These are phyloP conservation scores for Cyclocybe aegerita DNA, from an alignment of 768 basidiomycete species.

Conservation along the genomic window DNA sequence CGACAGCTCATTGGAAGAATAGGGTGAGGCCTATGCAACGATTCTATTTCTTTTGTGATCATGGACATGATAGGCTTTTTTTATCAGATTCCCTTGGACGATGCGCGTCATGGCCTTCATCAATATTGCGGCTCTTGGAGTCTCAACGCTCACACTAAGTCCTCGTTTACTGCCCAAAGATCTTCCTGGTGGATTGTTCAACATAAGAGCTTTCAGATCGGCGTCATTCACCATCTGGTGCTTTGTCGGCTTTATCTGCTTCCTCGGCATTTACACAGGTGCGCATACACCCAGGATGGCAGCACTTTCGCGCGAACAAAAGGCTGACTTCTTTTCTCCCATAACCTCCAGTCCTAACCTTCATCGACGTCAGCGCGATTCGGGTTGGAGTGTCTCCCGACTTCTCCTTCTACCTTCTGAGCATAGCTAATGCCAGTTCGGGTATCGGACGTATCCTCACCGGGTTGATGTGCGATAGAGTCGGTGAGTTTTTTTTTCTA, in stretches of 20 bases:
- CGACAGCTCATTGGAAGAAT: conserved; percentile 51
- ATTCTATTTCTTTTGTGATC: not conserved
- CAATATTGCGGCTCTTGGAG: conserved; percentile 46
- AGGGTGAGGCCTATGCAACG: conserved; percentile 28
- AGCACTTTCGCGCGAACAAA: conserved; percentile 9
- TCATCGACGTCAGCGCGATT: conserved; percentile 58
- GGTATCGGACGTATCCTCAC: conserved; percentile 57
- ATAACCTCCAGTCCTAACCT: conserved; percentile 52
- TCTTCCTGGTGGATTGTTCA: conserved; percentile 57
- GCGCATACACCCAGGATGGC: not conserved
- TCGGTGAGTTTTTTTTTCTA: conserved; percentile 37
- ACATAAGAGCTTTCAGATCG: conserved; percentile 49
- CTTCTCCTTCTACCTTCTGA: conserved; percentile 63
- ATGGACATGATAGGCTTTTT: not conserved
- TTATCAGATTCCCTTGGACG: conserved; percentile 69
- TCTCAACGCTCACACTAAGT: conserved; percentile 52
- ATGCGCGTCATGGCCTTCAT: conserved; percentile 71
- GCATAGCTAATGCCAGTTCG: conserved; percentile 68
- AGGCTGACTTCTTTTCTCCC: not conserved
- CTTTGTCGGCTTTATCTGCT: conserved; percentile 50
- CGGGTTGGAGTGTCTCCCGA: conserved; percentile 44
- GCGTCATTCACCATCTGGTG: conserved; percentile 53
- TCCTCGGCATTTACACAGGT: conserved; percentile 74
- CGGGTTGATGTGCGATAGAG: conserved; percentile 53
- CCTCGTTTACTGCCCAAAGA: conserved; percentile 57